phyloP scores from a whole-genome alignment of 169 alveolate genomes.

The Eimeria acervulina region DNA sequence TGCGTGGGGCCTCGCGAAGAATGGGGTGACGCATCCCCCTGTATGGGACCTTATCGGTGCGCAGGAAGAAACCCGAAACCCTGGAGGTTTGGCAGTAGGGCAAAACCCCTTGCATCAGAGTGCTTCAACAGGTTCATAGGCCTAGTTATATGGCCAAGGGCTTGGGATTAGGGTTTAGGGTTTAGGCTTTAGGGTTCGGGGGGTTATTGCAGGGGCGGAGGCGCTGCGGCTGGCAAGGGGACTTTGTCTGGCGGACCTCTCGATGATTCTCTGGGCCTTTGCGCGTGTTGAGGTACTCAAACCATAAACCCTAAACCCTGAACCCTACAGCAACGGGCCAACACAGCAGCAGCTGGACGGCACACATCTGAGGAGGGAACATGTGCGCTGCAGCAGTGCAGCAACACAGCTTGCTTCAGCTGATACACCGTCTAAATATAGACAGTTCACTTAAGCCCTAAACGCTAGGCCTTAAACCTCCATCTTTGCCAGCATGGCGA shows the following conservation, averaged over 20 bases:
- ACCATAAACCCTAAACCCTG: slow-evolving; percentile 10
- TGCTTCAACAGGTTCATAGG: neutral
- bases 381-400: neutral
- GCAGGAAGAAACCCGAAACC: neutral
- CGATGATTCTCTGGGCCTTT: slow-evolving; percentile 77
- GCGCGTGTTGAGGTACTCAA: slow-evolving; percentile 60
- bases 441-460: no score
- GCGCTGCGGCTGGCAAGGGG: slow-evolving; percentile 15
- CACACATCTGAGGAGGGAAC: neutral
- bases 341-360: neutral
- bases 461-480: no score
- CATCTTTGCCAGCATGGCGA: neutral
- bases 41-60: slow-evolving; percentile 75
- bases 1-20: slow-evolving; percentile 80
- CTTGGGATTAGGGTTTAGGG: neutral
- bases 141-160: neutral
- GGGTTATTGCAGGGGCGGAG: slow-evolving; percentile 39
- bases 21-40: neutral
- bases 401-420: neutral
- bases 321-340: neutral
- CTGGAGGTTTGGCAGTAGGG: no score
- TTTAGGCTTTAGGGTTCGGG: neutral
- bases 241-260: slow-evolving; percentile 70
- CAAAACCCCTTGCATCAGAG: neutral
- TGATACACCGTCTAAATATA: no score